Base-by-base conservation (phyloP, 192 early-diverging fungal genomes). In the Hyaloraphidium curvatum region DNA sequence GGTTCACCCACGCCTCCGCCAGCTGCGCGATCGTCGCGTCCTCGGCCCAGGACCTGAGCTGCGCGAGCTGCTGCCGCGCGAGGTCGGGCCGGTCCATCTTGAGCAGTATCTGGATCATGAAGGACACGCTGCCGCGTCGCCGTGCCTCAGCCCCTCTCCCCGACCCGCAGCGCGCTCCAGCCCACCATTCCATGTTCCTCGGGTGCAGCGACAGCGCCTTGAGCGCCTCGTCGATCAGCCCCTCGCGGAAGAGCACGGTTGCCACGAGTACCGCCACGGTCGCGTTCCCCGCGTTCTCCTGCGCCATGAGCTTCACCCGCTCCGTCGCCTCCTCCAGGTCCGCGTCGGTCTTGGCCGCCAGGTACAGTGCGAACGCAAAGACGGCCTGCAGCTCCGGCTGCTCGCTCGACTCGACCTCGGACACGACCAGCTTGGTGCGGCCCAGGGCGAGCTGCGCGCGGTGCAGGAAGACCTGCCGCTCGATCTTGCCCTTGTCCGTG, bases 1-100 rank as follows among this genome's bases (percentile, higher is more conserved):
- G 66, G 31, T 75, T 78, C 28, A 80, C 76, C 89, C 89, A 92
- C 3, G 89, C 84, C 55, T 98, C 94, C 35, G 86, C 76, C 39
- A 98, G 61, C 62, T 94, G 89, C 3, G 89, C 87, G 26, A 91
- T 60, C n/a, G 84, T 77, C 0, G 90, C 89, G 65, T 98, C 94
- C 62, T 95, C 94, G 0, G 90, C 79, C 94, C 94, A 98, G 0
- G 73, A 51, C 53, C 91, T 91, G 37, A 82, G 56, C 16, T 66
- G 57, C 2, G 74, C 76, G 7, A 94, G 66, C 50, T 87, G 79
- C 61, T 82, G 80, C 37, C 73, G 78, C 1, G 94, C 94, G 55
- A 95, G 59, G 62, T 95, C 90, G 28, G 80, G 40, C 28, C 91
- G 77, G 63, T 90, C 73, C 52, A 95, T 71, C 43, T 70, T 69